Evolutionary conservation across 2,329 filamentous ascomycete genomes (phyloP).

Genomic region (Exophiala sp.): DNA sequence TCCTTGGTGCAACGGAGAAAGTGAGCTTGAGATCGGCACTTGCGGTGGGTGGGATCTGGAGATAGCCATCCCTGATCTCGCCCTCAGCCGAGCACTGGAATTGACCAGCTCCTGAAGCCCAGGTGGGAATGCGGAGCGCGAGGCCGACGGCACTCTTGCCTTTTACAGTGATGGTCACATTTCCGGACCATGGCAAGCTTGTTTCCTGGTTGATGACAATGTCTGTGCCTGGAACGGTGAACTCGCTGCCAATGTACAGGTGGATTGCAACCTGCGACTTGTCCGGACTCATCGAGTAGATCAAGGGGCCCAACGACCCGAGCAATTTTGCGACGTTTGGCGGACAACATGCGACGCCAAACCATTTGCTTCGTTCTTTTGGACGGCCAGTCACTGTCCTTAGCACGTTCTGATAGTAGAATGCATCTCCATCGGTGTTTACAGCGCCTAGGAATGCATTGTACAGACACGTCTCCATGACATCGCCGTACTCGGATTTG

Average conservation of each 20-base stretch:
- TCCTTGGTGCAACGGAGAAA: not conserved
- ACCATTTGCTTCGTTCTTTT: conserved; percentile 56
- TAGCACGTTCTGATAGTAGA: conserved; percentile 61
- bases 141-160: conserved; percentile 44
- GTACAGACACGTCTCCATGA: conserved; percentile 60
- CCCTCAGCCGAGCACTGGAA: not conserved
- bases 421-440: conserved; percentile 53
- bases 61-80: not conserved
- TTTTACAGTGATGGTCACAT: conserved; percentile 32
- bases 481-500: conserved; percentile 52
- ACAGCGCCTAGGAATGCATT: conserved; percentile 58
- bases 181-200: conserved; percentile 53
- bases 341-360: conserved; percentile 58
- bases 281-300: conserved; percentile 43
- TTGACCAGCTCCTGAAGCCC: not conserved
- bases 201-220: conserved; percentile 50
- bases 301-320: conserved; percentile 54
- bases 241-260: conserved; percentile 51
- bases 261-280: conserved; percentile 49
- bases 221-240: conserved; percentile 35
- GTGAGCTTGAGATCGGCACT: conserved; percentile 27
- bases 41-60: conserved; percentile 45
- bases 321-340: conserved; percentile 58
- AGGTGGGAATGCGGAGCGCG: conserved; percentile 40
- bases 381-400: conserved; percentile 48